phyloP scores from a whole-genome alignment of 208 protist species.

The Trypanosoma lewisi region DNA sequence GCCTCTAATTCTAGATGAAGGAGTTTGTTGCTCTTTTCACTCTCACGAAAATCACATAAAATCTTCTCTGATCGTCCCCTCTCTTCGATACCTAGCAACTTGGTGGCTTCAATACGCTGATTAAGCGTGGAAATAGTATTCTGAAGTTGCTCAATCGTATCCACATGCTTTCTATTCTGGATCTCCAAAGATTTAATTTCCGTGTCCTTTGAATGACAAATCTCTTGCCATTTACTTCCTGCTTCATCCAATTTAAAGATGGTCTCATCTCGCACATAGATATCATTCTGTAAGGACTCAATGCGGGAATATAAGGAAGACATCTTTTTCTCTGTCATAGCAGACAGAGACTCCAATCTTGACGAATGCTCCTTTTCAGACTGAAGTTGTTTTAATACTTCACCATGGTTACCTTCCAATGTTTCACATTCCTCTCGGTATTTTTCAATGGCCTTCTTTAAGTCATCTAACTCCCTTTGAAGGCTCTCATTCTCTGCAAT shows the following conservation, averaged over 20 bases:
- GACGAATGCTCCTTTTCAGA: conserved; percentile 33
- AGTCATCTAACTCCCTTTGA: conserved; percentile 37
- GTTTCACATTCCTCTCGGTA: conserved; percentile 20
- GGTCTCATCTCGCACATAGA: conserved; percentile 63
- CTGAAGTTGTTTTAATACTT: conserved; percentile 33
- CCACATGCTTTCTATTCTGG: conserved; percentile 36
- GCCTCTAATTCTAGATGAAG: conserved; percentile 48
- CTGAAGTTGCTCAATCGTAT: conserved; percentile 64
- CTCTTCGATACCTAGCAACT: conserved; percentile 62
- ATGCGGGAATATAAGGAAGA: conserved; percentile 34
- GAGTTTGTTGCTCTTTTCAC: conserved; percentile 51
- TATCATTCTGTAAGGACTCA: conserved; percentile 58
- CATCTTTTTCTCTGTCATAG: conserved; percentile 38
- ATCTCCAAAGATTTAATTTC: conserved; percentile 63
- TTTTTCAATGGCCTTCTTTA: conserved; percentile 10
- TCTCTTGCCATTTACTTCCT: conserved; percentile 61
- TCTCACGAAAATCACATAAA: conserved; percentile 53
- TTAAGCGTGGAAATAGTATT: conserved; percentile 65
- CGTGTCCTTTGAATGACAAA: conserved; percentile 63
- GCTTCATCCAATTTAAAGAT: conserved; percentile 69
- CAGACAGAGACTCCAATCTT: conserved; percentile 27
- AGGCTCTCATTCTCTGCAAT: conserved; percentile 52
- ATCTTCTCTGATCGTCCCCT: conserved; percentile 62
- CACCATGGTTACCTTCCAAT: conserved; percentile 14
- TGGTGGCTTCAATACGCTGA: conserved; percentile 65